Conservation (phyloP, 2,329 filamentous ascomycete species). For the Rutstroemia sp. region DNA sequence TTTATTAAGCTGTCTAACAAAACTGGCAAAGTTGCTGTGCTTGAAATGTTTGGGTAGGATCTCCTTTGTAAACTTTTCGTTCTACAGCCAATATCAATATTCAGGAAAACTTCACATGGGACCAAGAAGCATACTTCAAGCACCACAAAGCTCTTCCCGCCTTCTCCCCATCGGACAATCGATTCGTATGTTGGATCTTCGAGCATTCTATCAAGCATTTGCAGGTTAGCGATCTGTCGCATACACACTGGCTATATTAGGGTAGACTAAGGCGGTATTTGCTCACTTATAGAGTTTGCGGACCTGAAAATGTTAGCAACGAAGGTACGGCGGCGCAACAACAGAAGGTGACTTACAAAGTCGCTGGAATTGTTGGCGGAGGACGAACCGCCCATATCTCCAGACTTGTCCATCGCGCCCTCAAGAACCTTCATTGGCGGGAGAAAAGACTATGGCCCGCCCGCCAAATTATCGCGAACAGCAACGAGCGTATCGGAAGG, state of each 20-base stretch:
- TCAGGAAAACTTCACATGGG: background rate
- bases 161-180: conserved; percentile 92
- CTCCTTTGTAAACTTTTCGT: conserved; percentile 95
- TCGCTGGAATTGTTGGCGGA: conserved; percentile 79
- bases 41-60: conserved; percentile 99
- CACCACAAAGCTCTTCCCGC: conserved; percentile 93
- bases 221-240: conserved; percentile 16
- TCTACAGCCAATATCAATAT: conserved; percentile 45
- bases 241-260: conserved; percentile 25
- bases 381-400: conserved; percentile 25
- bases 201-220: conserved; percentile 66
- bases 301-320: conserved; percentile 51
- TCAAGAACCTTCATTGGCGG: background rate
- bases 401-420: conserved; percentile 28
- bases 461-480: background rate
- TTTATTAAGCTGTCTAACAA: conserved; percentile 92
- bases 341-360: conserved; percentile 60
- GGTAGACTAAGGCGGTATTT: background rate
- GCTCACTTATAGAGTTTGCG: conserved; percentile 96
- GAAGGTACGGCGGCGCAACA: background rate
- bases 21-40: conserved; percentile 97
- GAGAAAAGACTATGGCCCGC: background rate
- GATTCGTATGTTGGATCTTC: conserved; percentile 89
- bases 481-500: background rate
- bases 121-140: conserved; percentile 62